Conservation (phyloP, 1,284 basidiomycete genomes). For the Fomitopsis palustris region DNA sequence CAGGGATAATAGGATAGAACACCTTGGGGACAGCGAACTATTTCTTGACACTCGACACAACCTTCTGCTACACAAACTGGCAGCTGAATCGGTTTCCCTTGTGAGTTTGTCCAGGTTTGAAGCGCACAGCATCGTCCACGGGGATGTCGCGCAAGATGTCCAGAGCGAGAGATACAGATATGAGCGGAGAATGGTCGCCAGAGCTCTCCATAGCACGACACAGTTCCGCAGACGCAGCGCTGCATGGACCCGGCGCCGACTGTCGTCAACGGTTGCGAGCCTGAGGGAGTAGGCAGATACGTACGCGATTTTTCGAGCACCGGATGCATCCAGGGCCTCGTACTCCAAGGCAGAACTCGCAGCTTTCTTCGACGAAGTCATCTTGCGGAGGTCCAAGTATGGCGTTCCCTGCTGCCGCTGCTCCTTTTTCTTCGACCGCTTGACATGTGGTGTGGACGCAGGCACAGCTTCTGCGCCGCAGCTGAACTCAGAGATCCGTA, state of each 20-base stretch:
- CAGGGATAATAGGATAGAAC: constrained; percentile 5
- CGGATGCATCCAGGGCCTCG: neutral
- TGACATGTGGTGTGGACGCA: neutral
- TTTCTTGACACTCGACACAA: neutral
- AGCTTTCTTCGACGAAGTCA: neutral
- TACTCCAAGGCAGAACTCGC: neutral
- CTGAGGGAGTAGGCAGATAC: neutral
- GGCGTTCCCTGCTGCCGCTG: neutral
- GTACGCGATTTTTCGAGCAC: neutral
- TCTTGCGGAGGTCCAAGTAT: neutral
- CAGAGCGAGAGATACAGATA: neutral
- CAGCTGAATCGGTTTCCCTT: neutral
- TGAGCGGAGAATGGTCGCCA: neutral
- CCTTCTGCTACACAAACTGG: neutral
- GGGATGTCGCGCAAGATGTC: neutral
- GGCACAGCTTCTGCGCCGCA: neutral
- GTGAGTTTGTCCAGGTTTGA: neutral
- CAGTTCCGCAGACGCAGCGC: neutral
- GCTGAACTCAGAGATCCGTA: neutral
- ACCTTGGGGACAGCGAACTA: neutral
- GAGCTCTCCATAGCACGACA: neutral
- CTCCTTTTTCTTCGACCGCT: neutral
- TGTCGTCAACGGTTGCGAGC: neutral
- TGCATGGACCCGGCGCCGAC: neutral
- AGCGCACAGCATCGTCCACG: neutral